A percentile compares a stretch with the other conserved stretches of the same genome.
Conservation (phyloP, 192 early-diverging fungal genomes). For the Rhizoclosmatium globosum region DNA sequence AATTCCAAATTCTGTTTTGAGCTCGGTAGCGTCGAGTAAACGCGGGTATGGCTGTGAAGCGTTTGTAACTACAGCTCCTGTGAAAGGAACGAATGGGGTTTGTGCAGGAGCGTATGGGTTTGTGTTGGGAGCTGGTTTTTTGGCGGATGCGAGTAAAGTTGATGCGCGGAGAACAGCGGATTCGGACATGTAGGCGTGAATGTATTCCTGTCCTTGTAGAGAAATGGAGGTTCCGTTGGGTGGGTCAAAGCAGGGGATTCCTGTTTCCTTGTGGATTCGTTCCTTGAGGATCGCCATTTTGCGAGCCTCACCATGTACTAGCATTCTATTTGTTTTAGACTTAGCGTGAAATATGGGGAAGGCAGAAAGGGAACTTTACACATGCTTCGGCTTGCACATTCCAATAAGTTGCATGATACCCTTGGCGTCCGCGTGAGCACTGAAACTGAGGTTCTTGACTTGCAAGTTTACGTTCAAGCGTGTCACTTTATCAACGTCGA, state of each 20-base stretch:
- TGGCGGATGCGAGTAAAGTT: neutral
- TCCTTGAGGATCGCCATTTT: conserved; percentile 87
- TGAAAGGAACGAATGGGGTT: neutral
- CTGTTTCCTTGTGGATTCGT: conserved; percentile 81
- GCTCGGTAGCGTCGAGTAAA: neutral
- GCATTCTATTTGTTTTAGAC: conserved; percentile 51
- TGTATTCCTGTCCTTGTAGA: conserved; percentile 9
- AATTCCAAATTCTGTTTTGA: neutral
- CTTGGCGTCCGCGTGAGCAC: conserved; percentile 97
- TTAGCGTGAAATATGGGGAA: neutral
- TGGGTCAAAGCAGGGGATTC: conserved; percentile 85
- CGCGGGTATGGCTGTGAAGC: neutral
- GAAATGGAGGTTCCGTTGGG: conserved; percentile 82
- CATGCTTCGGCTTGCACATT: conserved; percentile 86
- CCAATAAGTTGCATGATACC: conserved; percentile 96
- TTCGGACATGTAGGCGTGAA: conserved; percentile 10
- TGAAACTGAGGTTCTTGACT: conserved; percentile 95
- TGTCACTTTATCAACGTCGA: conserved; percentile 83
- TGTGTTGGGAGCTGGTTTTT: conserved; percentile 5
- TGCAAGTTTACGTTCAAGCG: conserved; percentile 80
- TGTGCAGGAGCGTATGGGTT: neutral
- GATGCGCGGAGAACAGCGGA: neutral
- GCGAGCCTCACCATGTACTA: conserved; percentile 94
- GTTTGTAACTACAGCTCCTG: conserved; percentile 7
- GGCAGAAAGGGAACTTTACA: conserved; percentile 21